Evolutionary conservation across 2,329 filamentous ascomycete species (phyloP).

Genomic region (Talaromyces sp.): DNA sequence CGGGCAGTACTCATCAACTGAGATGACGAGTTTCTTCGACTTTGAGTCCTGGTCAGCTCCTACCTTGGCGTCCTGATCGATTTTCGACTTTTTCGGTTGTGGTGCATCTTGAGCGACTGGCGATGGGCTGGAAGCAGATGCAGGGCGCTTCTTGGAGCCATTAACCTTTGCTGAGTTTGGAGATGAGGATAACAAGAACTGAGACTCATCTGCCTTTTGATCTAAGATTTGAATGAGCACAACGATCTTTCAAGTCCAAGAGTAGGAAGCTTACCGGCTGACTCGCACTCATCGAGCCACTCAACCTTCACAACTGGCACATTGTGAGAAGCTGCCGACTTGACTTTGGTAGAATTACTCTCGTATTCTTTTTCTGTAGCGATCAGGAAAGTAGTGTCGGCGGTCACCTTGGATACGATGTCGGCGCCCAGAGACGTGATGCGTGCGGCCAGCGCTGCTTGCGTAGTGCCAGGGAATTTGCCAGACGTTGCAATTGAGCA

Average conservation of each 20-base stretch:
- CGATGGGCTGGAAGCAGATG: conserved; percentile 8
- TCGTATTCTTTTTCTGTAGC: conserved; percentile 32
- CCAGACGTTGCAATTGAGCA: neutral
- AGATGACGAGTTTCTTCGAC: conserved; percentile 38
- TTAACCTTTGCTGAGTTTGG: conserved; percentile 20
- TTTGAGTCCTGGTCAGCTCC: conserved; percentile 45
- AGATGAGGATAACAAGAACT: neutral
- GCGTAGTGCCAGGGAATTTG: neutral
- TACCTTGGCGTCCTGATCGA: neutral
- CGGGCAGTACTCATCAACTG: conserved; percentile 43
- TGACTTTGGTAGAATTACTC: conserved; percentile 31
- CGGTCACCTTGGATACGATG: conserved; percentile 25
- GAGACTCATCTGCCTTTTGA: neutral
- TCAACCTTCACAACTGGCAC: neutral
- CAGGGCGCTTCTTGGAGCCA: conserved; percentile 22
- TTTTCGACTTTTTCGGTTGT: conserved; percentile 27
- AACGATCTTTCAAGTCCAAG: conserved; percentile 14
- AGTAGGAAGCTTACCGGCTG: conserved; percentile 56
- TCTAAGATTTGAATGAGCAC: neutral
- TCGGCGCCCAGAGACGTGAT: conserved; percentile 21
- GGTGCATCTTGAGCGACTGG: conserved; percentile 17
- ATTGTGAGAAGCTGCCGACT: conserved; percentile 12
- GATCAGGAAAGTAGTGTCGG: conserved; percentile 34
- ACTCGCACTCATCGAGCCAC: conserved; percentile 39
- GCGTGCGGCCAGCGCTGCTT: neutral